Conservation (phyloP, 768 basidiomycete species). For the Kondoa subrosea region DNA sequence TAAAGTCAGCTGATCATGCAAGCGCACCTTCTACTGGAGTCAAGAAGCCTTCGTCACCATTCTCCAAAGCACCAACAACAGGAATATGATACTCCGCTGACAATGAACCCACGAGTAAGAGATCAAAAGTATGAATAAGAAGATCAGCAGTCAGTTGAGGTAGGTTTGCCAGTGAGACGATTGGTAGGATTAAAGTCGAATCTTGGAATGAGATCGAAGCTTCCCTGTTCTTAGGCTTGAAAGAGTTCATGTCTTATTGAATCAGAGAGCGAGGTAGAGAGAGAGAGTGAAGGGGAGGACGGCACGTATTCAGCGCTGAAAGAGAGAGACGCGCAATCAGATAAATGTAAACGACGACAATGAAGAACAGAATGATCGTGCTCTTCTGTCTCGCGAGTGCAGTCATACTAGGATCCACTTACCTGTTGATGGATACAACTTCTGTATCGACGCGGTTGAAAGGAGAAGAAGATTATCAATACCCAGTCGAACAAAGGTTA, state of each 20-base stretch:
- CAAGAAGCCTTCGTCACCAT: not conserved
- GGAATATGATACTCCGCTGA: slow-evolving; percentile 1
- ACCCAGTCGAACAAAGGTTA: not conserved
- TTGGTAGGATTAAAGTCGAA: not conserved
- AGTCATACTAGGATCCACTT: not conserved
- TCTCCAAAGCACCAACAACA: not conserved
- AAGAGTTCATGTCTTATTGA: not conserved
- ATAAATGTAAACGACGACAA: not conserved
- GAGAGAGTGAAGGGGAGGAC: not conserved
- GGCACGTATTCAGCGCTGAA: too few relatives aligned
- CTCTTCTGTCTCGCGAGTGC: not conserved
- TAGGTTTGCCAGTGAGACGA: slow-evolving; percentile 4
- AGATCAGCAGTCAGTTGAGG: slow-evolving; percentile 2
- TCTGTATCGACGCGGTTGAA: not conserved
- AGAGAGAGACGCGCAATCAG: not conserved
- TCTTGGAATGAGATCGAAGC: not conserved
- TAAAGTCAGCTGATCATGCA: not conserved
- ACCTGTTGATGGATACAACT: not conserved
- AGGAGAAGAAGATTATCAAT: not conserved
- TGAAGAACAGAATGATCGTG: not conserved
- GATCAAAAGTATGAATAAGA: not conserved
- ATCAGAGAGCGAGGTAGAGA: not conserved
- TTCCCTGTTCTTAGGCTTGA: not conserved
- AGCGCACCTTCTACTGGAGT: slow-evolving; percentile 5
- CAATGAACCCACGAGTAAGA: not conserved